phyloP scores from a whole-genome alignment of 2,329 filamentous ascomycete genomes.

The Pseudovirgaria hyperparasitica region DNA sequence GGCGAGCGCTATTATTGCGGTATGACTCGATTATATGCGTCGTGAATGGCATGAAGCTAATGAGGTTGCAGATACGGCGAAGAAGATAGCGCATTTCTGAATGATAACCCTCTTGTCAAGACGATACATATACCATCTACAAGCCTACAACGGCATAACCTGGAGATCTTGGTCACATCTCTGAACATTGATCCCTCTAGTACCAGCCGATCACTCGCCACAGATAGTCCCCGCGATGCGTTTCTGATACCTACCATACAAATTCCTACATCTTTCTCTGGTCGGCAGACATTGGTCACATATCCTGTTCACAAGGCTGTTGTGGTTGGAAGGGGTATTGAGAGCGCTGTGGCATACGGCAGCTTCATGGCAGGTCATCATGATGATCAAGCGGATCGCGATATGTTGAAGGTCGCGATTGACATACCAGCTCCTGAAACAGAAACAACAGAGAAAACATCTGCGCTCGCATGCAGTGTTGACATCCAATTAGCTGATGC shows the following conservation, averaged over 20 bases:
- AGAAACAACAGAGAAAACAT: constrained; percentile 18
- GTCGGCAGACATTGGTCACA: constrained; percentile 52
- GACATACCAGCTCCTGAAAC: constrained; percentile 36
- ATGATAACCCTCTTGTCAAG: constrained; percentile 41
- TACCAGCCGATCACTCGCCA: constrained; percentile 12
- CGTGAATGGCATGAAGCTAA: neutral
- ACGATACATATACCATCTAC: constrained; percentile 53
- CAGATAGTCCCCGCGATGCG: constrained; percentile 43
- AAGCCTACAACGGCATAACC: constrained; percentile 43
- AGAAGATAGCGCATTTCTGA: constrained; percentile 30
- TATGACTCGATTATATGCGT: constrained; percentile 12
- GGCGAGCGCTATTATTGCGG: constrained; percentile 28
- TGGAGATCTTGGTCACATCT: constrained; percentile 50
- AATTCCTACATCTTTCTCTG: constrained; percentile 51
- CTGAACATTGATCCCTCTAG: constrained; percentile 32
- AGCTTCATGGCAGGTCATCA: constrained; percentile 20
- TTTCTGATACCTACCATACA: constrained; percentile 65
- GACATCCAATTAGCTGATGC: constrained; percentile 50
- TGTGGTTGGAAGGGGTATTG: constrained; percentile 59
- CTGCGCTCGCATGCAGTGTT: constrained; percentile 32
- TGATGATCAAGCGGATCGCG: constrained; percentile 24
- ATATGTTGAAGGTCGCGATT: constrained; percentile 43
- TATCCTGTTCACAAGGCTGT: constrained; percentile 78
- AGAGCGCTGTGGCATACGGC: constrained; percentile 47
- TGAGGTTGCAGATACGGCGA: constrained; percentile 38